Evolutionary conservation across 352 stramenopile genomes (phyloP).

Genomic region (Phytopythium sindhum): DNA sequence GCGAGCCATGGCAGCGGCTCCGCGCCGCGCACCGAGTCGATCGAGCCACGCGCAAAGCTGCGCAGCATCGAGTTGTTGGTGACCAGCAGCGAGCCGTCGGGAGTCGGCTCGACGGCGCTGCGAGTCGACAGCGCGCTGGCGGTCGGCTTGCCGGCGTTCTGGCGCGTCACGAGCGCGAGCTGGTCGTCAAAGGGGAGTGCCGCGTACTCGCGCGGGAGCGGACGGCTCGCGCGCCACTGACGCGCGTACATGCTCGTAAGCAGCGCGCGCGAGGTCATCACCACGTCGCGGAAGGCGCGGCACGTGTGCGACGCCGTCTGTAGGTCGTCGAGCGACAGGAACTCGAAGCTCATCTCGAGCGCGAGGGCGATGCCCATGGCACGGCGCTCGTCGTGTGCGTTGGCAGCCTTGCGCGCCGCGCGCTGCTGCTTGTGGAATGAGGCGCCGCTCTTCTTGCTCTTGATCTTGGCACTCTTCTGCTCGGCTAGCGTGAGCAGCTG

Average conservation of each 20-base stretch:
- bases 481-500: conserved; percentile 14
- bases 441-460: neutral
- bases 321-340: conserved; percentile 55
- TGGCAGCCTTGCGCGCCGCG: conserved; percentile 14
- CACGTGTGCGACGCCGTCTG: conserved; percentile 41
- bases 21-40: conserved; percentile 73
- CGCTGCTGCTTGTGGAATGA: conserved; percentile 11
- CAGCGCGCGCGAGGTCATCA: conserved; percentile 38
- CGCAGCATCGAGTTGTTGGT: conserved; percentile 85
- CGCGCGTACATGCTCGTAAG: conserved; percentile 57
- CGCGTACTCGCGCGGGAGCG: conserved; percentile 34
- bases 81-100: conserved; percentile 43
- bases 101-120: conserved; percentile 35
- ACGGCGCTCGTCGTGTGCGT: neutral
- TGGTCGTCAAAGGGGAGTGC: conserved; percentile 38
- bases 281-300: conserved; percentile 52
- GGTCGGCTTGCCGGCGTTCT: conserved; percentile 21
- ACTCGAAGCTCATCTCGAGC: conserved; percentile 74
- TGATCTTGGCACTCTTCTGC: neutral
- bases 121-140: conserved; percentile 51
- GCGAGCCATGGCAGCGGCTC: conserved; percentile 46
- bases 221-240: conserved; percentile 38
- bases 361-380: conserved; percentile 34
- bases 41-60: conserved; percentile 55
- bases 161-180: conserved; percentile 29